Evolutionary conservation across 176 grass and related monocot species (phyloP).

Genomic region (Carex pumila): DNA sequence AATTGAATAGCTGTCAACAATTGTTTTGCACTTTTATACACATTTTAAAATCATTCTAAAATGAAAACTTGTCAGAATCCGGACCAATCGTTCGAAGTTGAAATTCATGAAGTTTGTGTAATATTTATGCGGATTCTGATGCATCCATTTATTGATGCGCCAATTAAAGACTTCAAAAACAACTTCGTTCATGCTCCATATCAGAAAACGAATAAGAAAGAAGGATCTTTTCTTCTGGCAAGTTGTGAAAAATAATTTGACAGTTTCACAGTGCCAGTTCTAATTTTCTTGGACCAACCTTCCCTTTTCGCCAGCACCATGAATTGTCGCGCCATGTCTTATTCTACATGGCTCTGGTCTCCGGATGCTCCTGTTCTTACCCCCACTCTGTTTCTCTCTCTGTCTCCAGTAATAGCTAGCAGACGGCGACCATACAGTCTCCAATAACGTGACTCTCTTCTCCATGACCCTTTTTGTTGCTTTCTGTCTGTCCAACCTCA

Average conservation of each 20-base stretch:
- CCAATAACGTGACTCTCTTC: constrained; percentile 47
- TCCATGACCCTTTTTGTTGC: constrained; percentile 29
- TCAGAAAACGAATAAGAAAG: neutral
- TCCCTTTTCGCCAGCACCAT: neutral
- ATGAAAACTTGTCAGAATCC: too few species aligned
- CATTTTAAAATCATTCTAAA: too few species aligned
- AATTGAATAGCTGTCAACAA: too few species aligned
- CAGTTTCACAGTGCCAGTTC: neutral
- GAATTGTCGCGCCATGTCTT: constrained; percentile 30
- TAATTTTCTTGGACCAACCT: neutral
- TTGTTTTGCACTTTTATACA: too few species aligned
- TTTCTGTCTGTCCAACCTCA: constrained; percentile 48
- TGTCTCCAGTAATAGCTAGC: constrained; percentile 4
- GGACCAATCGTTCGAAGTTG: too few species aligned
- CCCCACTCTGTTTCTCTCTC: too few species aligned
- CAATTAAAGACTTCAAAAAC: too few species aligned
- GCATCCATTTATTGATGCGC: too few species aligned
- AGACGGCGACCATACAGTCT: constrained; percentile 18
- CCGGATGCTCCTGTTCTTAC: too few species aligned
- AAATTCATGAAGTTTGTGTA: too few species aligned
- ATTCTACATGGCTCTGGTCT: constrained; percentile 7
- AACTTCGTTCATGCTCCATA: neutral
- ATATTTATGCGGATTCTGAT: too few species aligned
- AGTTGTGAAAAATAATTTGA: neutral
- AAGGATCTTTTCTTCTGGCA: neutral